Evolutionary conservation across 768 basidiomycete species (phyloP).

Genomic region (Rhodotorula taiwanensis): DNA sequence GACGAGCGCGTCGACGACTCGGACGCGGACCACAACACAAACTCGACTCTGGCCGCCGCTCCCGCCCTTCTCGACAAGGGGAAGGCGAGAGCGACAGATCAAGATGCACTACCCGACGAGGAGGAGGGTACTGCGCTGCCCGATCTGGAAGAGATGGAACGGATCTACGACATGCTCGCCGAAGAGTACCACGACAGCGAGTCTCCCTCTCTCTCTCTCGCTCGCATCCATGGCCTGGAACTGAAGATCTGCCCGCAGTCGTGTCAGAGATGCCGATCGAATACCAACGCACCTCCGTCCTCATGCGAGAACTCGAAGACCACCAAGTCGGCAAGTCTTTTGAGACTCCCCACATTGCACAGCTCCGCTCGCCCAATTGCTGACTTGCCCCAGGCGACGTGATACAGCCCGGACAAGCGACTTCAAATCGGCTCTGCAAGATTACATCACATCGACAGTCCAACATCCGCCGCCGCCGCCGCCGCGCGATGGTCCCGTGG

Average conservation of each 20-base stretch:
- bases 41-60: no score
- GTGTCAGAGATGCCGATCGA: conserved; percentile 72
- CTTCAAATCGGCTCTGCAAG: not conserved
- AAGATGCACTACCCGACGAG: no score
- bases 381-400: not conserved
- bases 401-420: not conserved
- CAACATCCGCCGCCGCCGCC: no score
- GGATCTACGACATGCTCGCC: conserved; percentile 54
- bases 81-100: not conserved
- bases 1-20: not conserved
- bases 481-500: no score
- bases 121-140: not conserved
- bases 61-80: no score
- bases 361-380: no score
- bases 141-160: conserved; percentile 58
- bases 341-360: not conserved
- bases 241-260: conserved; percentile 48
- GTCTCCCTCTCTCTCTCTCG: conserved; percentile 25
- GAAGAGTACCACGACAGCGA: conserved; percentile 64
- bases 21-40: no score
- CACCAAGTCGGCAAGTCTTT: conserved; percentile 53
- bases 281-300: conserved; percentile 61
- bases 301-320: conserved; percentile 67
- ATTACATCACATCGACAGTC: conserved; percentile 4
- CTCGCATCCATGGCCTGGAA: not conserved